phyloP scores from a whole-genome alignment of 495 filamentous ascomycete species.

The Letharia columbiana region DNA sequence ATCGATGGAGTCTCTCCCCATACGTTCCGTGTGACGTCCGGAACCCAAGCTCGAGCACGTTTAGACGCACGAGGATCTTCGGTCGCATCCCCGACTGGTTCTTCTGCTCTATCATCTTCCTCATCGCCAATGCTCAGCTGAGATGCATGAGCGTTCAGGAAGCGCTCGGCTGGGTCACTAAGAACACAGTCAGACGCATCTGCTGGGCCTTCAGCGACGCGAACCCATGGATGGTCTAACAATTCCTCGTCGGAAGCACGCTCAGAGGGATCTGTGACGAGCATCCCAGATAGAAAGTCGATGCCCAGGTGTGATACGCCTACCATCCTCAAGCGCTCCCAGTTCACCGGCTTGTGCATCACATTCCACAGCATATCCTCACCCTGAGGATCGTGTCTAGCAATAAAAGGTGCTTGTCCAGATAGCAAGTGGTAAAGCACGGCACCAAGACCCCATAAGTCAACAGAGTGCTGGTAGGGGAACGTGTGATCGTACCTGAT shows the following conservation, averaged over 20 bases:
- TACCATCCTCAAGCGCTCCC: constrained; percentile 43
- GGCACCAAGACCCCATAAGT: constrained; percentile 90
- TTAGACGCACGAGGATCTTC: constrained; percentile 26
- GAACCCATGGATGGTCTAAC: constrained; percentile 60
- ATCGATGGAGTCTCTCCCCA: neutral
- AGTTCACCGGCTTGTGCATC: constrained; percentile 63
- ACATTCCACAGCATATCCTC: constrained; percentile 28
- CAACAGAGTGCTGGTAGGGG: constrained; percentile 79
- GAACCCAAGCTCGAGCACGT: neutral
- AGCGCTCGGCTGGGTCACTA: constrained; percentile 40
- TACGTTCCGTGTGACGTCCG: neutral
- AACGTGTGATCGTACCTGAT: constrained; percentile 38
- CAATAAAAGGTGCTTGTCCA: constrained; percentile 70
- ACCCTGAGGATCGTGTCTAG: constrained; percentile 48
- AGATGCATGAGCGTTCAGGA: constrained; percentile 31
- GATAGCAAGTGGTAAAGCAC: constrained; percentile 78
- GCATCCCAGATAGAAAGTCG: constrained; percentile 65
- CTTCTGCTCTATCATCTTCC: constrained; percentile 28
- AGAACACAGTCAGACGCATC: constrained; percentile 35
- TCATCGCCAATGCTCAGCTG: constrained; percentile 56
- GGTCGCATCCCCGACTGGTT: constrained; percentile 36
- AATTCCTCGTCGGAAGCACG: constrained; percentile 59
- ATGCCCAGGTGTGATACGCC: constrained; percentile 57
- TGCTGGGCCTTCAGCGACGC: constrained; percentile 28
- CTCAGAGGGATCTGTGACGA: constrained; percentile 59